Evolutionary conservation across 2,329 filamentous ascomycete genomes (phyloP), one percentile per base, ranked within the genome.

Genomic region (Gaeumannomyces sp.): DNA sequence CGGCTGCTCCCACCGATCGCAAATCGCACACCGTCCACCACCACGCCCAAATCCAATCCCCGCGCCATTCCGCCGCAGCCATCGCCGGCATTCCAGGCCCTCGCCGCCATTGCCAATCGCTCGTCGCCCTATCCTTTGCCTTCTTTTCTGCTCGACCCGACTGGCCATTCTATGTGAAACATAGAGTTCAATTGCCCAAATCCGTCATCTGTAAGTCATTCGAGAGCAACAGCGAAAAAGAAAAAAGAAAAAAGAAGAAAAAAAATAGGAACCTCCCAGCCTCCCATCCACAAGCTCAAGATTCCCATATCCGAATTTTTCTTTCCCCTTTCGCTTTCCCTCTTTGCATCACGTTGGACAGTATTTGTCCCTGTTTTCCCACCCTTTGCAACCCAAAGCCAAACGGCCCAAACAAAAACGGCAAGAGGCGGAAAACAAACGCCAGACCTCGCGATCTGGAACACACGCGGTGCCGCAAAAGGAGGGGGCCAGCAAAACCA

Each of bases 21-120:
- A 60, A 60, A 60, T 60, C 59, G 59, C 31, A 60, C 27, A 35
- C 45, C 45, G 45, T 53, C 45, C 45, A 53, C 45, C 45, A 53
- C 19, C 45, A 35, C 33, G 27, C 27, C n/a, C 57, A 59, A 59
- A 13, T 25, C 29, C 28, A 60, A 33, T 60, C 22, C 31, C 59
- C 59, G 25, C 31, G 28, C 59, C 59, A 60, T n/a, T 60, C 27
- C 28, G 31, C 27, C 31, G 31, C 22, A 53, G 45, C 45, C 45
- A 59, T 60, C 31, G 27, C 59, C 31, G 59, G 59, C 22, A 60
- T 60, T 60, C 59, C 59, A 35, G 59, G 31, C 31, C 59, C 59
- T 31, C 59, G 59, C 31, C 29, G 59, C 31, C 31, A 31, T 59
- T 25, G 57, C 57, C 25, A 28, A 31, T 59, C 59, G 27, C 4